Percentiles rank a stretch among this genome's conserved stretches.
phyloP scores from a whole-genome alignment of 2,329 filamentous ascomycete genomes.

The Hypoxylon rubiginosum region DNA sequence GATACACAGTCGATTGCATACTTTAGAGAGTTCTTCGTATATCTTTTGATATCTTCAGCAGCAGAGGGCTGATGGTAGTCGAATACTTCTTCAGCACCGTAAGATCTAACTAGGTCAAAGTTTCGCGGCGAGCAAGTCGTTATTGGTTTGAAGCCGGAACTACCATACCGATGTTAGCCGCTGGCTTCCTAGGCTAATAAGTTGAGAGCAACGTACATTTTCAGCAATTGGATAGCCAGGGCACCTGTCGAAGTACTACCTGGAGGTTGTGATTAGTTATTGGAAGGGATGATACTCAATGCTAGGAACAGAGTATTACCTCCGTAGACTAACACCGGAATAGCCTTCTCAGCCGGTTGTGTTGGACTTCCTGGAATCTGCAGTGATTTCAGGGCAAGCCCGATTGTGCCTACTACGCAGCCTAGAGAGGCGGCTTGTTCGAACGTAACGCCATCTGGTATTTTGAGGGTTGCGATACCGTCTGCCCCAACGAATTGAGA shows the following conservation, averaged over 20 bases:
- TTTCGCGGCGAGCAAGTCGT: slow-evolving; percentile 19
- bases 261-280: too few species aligned
- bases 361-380: background rate
- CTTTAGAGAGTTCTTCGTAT: slow-evolving; percentile 53
- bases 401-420: background rate
- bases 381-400: background rate
- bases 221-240: slow-evolving; percentile 27
- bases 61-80: slow-evolving; percentile 47
- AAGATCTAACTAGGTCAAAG: slow-evolving; percentile 51
- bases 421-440: background rate
- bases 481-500: background rate
- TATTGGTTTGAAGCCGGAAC: background rate
- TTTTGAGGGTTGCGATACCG: background rate
- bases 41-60: slow-evolving; percentile 49
- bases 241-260: slow-evolving; percentile 25
- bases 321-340: background rate
- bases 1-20: slow-evolving; percentile 57
- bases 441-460: background rate
- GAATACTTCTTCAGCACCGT: slow-evolving; percentile 55
- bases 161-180: background rate
- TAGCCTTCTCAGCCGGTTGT: background rate
- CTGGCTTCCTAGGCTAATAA: background rate
- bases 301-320: too few species aligned
- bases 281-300: too few species aligned
- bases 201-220: slow-evolving; percentile 20